Percentiles rank a stretch among this genome's conserved stretches.
Conservation (phyloP, 2,329 filamentous ascomycete genomes). For the Colletotrichum limetticola region DNA sequence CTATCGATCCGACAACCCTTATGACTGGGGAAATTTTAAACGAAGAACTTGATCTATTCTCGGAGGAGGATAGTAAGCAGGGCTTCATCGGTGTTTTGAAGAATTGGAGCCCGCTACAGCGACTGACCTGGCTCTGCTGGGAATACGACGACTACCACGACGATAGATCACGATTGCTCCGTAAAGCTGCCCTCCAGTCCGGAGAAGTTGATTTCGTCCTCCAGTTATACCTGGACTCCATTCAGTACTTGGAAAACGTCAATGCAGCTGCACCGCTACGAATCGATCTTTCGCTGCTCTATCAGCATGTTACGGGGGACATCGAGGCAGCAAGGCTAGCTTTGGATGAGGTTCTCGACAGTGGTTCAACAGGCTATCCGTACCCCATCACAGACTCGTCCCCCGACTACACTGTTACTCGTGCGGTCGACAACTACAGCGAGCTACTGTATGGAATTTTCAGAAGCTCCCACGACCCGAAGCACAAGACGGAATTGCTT, state of each 20-base stretch:
- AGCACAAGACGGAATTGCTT: constrained; percentile 36
- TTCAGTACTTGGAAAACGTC: constrained; percentile 41
- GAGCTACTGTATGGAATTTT: constrained; percentile 39
- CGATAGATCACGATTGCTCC: constrained; percentile 21
- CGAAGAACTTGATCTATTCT: constrained; percentile 37
- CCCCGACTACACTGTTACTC: constrained; percentile 30
- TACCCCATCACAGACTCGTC: constrained; percentile 38
- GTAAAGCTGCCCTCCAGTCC: constrained; percentile 34
- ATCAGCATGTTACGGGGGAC: constrained; percentile 36
- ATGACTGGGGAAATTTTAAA: constrained; percentile 37
- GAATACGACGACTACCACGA: constrained; percentile 29
- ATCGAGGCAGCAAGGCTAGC: constrained; percentile 24
- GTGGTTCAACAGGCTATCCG: constrained; percentile 35
- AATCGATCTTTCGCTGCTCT: constrained; percentile 33
- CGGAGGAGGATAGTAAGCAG: constrained; percentile 20
- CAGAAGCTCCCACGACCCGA: constrained; percentile 35
- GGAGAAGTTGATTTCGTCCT: constrained; percentile 39
- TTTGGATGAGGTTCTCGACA: constrained; percentile 40
- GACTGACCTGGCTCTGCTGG: constrained; percentile 41
- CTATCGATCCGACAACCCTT: constrained; percentile 36
- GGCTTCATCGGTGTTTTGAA: constrained; percentile 38
- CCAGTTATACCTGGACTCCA: constrained; percentile 38
- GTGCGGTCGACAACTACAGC: constrained; percentile 34
- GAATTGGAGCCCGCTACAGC: constrained; percentile 40
- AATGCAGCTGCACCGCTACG: constrained; percentile 39